Percentiles rank a stretch among this genome's conserved stretches.
These are phyloP conservation scores for Candida ascalaphidarum DNA, from an alignment of 805 yeast species.

Conservation along the genomic window DNA sequence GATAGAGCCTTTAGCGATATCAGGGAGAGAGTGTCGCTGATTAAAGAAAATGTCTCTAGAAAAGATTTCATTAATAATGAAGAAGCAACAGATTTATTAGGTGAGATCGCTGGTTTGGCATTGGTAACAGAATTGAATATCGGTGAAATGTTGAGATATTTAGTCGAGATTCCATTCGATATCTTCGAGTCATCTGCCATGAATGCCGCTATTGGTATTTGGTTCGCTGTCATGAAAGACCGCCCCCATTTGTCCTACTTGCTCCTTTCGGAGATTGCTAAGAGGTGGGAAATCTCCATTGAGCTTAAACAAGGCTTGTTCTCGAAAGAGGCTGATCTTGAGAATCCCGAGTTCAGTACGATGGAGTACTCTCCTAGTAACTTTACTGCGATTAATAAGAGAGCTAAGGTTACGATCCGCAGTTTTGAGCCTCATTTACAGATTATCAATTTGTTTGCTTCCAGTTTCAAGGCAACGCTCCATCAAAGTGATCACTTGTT, in stretches of 20 bases:
- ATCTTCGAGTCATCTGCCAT: constrained; percentile 52
- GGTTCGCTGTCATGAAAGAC: constrained; percentile 74
- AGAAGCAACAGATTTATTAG: constrained; percentile 35
- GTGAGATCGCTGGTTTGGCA: constrained; percentile 32
- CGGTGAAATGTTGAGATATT: constrained; percentile 39
- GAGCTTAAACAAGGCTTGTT: constrained; percentile 56
- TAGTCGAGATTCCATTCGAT: constrained; percentile 66
- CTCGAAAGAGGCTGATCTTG: constrained; percentile 44
- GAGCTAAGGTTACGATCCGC: constrained; percentile 40
- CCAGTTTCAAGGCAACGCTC: constrained; percentile 73
- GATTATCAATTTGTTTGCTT: constrained; percentile 58
- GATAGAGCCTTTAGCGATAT: constrained; percentile 16
- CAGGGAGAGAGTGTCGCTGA: not conserved
- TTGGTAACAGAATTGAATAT: constrained; percentile 25
- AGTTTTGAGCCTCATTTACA: constrained; percentile 59
- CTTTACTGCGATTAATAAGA: constrained; percentile 45
- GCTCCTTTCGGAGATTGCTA: constrained; percentile 62
- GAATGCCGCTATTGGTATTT: constrained; percentile 60
- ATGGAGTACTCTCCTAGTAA: constrained; percentile 92
- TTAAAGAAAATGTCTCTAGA: not conserved
- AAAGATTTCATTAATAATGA: constrained; percentile 8
- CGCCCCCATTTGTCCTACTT: constrained; percentile 47
- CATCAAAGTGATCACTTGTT: constrained; percentile 64
- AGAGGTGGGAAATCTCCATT: constrained; percentile 62
- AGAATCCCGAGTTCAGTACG: constrained; percentile 49